Percentiles rank a stretch among this genome's conserved stretches.
Conservation (phyloP, 768 basidiomycete species). For the Leccinum ochraceum region DNA sequence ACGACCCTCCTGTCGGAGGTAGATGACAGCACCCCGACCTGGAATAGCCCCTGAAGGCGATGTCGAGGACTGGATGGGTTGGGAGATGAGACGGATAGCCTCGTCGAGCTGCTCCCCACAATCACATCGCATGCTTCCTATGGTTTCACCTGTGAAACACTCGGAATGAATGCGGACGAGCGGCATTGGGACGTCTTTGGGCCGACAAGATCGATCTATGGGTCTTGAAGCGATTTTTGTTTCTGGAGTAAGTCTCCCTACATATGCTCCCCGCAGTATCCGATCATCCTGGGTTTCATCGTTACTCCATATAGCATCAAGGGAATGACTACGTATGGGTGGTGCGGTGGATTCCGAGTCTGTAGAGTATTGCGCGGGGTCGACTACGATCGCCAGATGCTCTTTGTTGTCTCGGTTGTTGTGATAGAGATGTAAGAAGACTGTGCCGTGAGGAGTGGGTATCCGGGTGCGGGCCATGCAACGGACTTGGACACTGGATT, state of each 20-base stretch:
- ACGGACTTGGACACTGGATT: conserved; percentile 57
- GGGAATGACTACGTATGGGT: conserved; percentile 77
- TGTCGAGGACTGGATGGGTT: conserved; percentile 55
- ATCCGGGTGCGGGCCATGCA: conserved; percentile 98
- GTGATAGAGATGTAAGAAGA: conserved; percentile 93
- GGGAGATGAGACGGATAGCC: conserved; percentile 86
- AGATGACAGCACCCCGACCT: conserved; percentile 90
- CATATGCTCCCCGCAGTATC: conserved; percentile 90
- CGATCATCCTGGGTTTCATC: conserved; percentile 93
- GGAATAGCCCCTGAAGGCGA: conserved; percentile 50
- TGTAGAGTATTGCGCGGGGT: conserved; percentile 79
- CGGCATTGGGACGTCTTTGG: conserved; percentile 58
- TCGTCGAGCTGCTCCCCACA: conserved; percentile 99
- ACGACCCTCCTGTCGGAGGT: conserved; percentile 95
- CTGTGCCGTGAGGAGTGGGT: conserved; percentile 92
- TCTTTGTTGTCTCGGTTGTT: conserved; percentile 92
- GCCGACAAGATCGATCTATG: conserved; percentile 16
- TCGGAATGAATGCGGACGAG: conserved; percentile 97
- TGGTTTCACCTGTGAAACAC: conserved; percentile 97
- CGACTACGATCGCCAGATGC: conserved; percentile 93
- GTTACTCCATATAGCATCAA: conserved; percentile 84
- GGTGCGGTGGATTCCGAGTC: conserved; percentile 37
- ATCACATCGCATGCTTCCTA: conserved; percentile 98
- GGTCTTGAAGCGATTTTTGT: conserved; percentile 47
- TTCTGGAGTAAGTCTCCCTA: conserved; percentile 72